Base-by-base conservation (phyloP, 345 rosid genomes). In the Boechera stricta region DNA sequence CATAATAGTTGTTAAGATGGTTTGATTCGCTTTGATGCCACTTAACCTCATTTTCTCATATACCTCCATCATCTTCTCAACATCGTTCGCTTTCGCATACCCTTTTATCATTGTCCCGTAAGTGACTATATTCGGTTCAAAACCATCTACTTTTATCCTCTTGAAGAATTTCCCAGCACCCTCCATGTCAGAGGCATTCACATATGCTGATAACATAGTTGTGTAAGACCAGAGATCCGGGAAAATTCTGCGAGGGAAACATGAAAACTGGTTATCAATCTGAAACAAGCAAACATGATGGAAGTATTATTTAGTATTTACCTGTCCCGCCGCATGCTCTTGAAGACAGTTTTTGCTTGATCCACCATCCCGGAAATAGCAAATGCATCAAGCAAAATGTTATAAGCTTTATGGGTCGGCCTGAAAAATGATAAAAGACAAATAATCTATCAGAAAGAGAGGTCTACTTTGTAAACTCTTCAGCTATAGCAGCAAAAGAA, bases 321-420 rank as follows among this genome's bases (percentile, higher is more conserved):
- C 98, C 97, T 88, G 84, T 95, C 94, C 60, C 99, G 86, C 78
- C 94, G 88, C 99, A 94, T 94, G 89, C 94, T 87, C 83, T 87
- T 89, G 86, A 95, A 95, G 24, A 92, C 91, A 1, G 80, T 84
- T 63, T 83, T 84, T 69, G 99, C 97, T 81, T 95, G 98, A 78
- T 95, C 99, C 82, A 89, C 94, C 99, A 90, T 95, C 56, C 97
- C 98, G 21, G 94, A 89, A 42, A 95, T 88, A 53, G 98, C 97
- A 63, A 95, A 95, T 70, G 99, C 92, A 83, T 92, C 94, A 54
- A 94, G 98, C 86, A 94, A 84, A 76, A 90, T 90, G 80, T 94
- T 92, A 80, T 94, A 94, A 48, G 97, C 96, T 85, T 90, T 88
- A 73, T 80, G 93, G 13, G 93, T 90, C 10, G 97, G 98, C 85